phyloP scores from a whole-genome alignment of 2,329 filamentous ascomycete species.

The Didymella keratinophila region DNA sequence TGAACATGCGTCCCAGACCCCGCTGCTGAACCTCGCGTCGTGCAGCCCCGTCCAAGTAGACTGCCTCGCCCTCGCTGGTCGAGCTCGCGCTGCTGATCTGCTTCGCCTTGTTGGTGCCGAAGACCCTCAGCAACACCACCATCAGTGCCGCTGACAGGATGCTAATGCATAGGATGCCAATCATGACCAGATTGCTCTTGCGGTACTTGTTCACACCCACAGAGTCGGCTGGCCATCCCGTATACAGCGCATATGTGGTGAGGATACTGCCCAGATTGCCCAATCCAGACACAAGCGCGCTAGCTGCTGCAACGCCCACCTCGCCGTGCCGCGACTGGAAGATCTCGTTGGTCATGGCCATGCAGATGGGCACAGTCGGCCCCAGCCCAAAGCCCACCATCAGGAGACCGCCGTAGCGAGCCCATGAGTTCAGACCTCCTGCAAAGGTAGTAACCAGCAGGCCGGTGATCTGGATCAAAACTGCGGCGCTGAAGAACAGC shows the following conservation, averaged over 20 bases:
- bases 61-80: conserved; percentile 63
- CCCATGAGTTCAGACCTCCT: conserved; percentile 72
- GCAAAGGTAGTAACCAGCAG: conserved; percentile 82
- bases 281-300: conserved; percentile 83
- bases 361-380: conserved; percentile 89
- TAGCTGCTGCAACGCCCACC: conserved; percentile 86
- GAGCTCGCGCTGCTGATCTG: conserved; percentile 44
- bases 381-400: conserved; percentile 91
- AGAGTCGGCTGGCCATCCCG: conserved; percentile 81
- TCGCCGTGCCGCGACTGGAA: conserved; percentile 90
- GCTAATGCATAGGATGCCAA: conserved; percentile 81
- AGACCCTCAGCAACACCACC: conserved; percentile 66
- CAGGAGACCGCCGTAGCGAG: conserved; percentile 85
- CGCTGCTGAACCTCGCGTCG: conserved; percentile 53
- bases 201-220: conserved; percentile 74
- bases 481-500: conserved; percentile 80
- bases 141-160: conserved; percentile 76
- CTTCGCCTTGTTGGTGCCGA: conserved; percentile 50
- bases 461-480: conserved; percentile 80
- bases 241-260: conserved; percentile 89
- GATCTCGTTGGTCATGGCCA: conserved; percentile 92
- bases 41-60: conserved; percentile 51
- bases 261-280: conserved; percentile 87
- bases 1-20: conserved; percentile 49
- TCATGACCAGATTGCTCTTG: conserved; percentile 86